Evolutionary conservation across 345 rosid species (phyloP).

Genomic region (Moringa oleifera): DNA sequence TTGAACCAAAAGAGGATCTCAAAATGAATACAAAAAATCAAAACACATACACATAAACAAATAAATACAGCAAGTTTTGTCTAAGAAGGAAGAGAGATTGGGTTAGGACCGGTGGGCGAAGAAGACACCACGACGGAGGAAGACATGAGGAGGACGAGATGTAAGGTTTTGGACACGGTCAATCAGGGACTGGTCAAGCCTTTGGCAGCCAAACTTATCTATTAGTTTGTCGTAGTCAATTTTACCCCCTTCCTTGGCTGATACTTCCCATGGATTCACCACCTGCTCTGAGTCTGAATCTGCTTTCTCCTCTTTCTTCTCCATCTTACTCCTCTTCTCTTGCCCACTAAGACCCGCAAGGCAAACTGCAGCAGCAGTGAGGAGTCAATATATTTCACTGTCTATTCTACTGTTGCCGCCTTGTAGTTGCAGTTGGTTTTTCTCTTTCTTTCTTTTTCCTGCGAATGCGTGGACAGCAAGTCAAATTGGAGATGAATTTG

Average conservation of each 20-base stretch:
- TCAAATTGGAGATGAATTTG: too few species aligned
- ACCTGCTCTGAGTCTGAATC: constrained; percentile 37
- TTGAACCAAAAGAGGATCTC: constrained; percentile 5
- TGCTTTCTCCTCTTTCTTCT: constrained; percentile 25
- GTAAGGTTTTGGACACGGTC: constrained; percentile 78
- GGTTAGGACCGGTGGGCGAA: constrained; percentile 68
- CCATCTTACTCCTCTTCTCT: constrained; percentile 13
- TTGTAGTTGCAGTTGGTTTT: too few species aligned
- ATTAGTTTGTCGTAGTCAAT: constrained; percentile 92
- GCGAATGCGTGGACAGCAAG: too few species aligned
- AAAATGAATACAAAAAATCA: not conserved
- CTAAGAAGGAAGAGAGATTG: not conserved
- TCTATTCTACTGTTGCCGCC: too few species aligned
- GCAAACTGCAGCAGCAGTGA: too few species aligned
- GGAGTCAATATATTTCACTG: too few species aligned
- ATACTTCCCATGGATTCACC: constrained; percentile 92
- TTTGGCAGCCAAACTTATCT: constrained; percentile 82
- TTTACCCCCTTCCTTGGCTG: constrained; percentile 61
- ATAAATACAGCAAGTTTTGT: not conserved
- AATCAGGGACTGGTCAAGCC: constrained; percentile 51
- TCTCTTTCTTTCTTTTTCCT: too few species aligned
- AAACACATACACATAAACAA: too few species aligned
- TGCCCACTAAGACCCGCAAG: not conserved
- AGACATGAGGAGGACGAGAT: constrained; percentile 62
- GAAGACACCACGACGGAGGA: constrained; percentile 91